Conservation (phyloP, 768 basidiomycete species). For the Porpolomopsis calyptriformis region DNA sequence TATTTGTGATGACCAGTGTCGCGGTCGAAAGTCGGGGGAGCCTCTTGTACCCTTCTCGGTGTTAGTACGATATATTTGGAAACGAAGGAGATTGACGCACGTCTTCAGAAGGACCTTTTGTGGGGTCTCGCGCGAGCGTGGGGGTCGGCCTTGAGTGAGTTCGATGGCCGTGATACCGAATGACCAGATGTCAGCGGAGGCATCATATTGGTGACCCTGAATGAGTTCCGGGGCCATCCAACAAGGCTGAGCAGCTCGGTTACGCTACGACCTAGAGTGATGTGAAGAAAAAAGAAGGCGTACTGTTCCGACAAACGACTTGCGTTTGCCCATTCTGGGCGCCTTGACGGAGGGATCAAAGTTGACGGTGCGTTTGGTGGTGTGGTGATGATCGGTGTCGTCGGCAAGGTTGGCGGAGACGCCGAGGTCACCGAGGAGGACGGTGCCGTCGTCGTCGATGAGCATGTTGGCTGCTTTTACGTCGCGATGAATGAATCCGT, state of each 20-base stretch:
- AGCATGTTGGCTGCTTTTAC: slow-evolving; percentile 91
- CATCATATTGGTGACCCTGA: slow-evolving; percentile 72
- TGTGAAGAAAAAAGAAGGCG: slow-evolving; percentile 15
- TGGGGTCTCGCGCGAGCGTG: slow-evolving; percentile 67
- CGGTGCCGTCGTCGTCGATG: slow-evolving; percentile 82
- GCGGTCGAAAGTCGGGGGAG: slow-evolving; percentile 67
- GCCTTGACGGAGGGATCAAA: slow-evolving; percentile 22
- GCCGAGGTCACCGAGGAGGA: slow-evolving; percentile 85
- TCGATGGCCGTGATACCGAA: slow-evolving; percentile 94
- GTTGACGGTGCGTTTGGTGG: slow-evolving; percentile 23
- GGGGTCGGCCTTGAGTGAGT: slow-evolving; percentile 77
- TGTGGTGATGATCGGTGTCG: slow-evolving; percentile 25
- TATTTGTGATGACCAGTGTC: slow-evolving; percentile 64
- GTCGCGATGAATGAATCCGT: slow-evolving; percentile 89
- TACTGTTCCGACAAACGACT: slow-evolving; percentile 88
- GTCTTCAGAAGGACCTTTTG: slow-evolving; percentile 68
- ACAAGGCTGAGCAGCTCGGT: slow-evolving; percentile 45
- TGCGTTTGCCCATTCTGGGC: slow-evolving; percentile 62
- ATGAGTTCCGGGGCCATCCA: slow-evolving; percentile 98
- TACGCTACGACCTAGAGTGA: background rate
- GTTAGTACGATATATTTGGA: slow-evolving; percentile 1
- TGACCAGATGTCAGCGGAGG: slow-evolving; percentile 90
- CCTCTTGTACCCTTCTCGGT: slow-evolving; percentile 53
- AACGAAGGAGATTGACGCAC: slow-evolving; percentile 20
- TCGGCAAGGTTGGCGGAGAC: slow-evolving; percentile 80